These are phyloP conservation scores for Pestalotiopsis sp. DNA, from an alignment of 2,329 filamentous ascomycete genomes.

Conservation along the genomic window DNA sequence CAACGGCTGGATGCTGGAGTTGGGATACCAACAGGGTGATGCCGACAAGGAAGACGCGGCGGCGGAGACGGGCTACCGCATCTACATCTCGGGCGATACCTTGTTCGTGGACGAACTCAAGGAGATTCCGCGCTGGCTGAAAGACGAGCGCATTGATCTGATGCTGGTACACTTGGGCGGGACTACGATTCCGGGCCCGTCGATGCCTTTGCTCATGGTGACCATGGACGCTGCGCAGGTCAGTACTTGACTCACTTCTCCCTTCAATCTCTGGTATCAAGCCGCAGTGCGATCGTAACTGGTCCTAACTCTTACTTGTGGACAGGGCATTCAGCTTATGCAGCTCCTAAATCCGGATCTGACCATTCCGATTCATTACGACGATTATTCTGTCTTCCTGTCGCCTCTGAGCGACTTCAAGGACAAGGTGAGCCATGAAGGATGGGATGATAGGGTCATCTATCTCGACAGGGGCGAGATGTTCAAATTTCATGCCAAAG, in stretches of 20 bases:
- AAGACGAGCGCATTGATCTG: conserved; percentile 58
- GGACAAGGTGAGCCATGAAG: conserved; percentile 53
- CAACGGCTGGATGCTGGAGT: conserved; percentile 68
- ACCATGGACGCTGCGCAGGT: conserved; percentile 64
- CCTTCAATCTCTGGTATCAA: not conserved
- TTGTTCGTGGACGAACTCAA: conserved; percentile 64
- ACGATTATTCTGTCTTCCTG: conserved; percentile 66
- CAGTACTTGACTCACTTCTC: not conserved
- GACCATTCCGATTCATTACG: conserved; percentile 66
- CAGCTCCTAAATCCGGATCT: conserved; percentile 60
- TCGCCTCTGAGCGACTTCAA: conserved; percentile 64
- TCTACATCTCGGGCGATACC: conserved; percentile 71
- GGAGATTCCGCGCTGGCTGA: conserved; percentile 59
- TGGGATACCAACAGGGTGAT: conserved; percentile 46
- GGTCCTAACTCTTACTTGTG: not conserved
- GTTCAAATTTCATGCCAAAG: conserved; percentile 26
- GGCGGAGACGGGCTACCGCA: conserved; percentile 54
- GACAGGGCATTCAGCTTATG: conserved; percentile 61
- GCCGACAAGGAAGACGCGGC: conserved; percentile 19
- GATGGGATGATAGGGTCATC: conserved; percentile 54
- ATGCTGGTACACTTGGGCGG: conserved; percentile 70
- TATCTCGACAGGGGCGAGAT: conserved; percentile 63
- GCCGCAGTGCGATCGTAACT: not conserved
- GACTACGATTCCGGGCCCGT: conserved; percentile 64
- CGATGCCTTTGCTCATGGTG: conserved; percentile 64